Conservation (phyloP, 2,329 filamentous ascomycete genomes). For the Geosmithia putterillii region DNA sequence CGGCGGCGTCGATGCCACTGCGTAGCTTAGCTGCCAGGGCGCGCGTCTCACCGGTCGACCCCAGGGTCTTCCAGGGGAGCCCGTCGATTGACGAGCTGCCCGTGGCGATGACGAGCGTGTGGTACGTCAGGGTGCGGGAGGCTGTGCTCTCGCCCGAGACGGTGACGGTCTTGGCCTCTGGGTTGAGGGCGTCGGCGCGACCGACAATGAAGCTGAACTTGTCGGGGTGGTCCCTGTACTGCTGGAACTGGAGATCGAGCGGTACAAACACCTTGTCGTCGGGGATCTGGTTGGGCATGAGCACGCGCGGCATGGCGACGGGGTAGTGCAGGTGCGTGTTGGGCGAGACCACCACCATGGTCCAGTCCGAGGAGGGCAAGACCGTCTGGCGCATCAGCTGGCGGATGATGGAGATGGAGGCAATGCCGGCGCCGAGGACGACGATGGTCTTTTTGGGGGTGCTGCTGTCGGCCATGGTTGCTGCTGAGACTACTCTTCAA, state of each 20-base stretch:
- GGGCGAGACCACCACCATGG: conserved; percentile 32
- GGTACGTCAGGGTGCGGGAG: conserved; percentile 31
- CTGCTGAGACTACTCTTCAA: no score
- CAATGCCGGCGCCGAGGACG: conserved; percentile 34
- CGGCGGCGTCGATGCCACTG: conserved; percentile 16
- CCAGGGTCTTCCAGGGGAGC: conserved; percentile 37
- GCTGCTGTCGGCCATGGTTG: neutral
- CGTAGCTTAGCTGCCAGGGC: conserved; percentile 20
- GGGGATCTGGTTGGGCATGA: conserved; percentile 30
- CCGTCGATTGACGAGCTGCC: conserved; percentile 28
- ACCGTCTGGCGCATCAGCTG: conserved; percentile 33
- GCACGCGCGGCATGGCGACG: conserved; percentile 31
- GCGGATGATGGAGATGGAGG: conserved; percentile 34
- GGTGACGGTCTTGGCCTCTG: conserved; percentile 25
- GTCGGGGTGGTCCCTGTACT: conserved; percentile 24
- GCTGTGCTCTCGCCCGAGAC: no score
- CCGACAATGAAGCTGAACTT: conserved; percentile 41
- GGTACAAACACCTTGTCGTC: conserved; percentile 24
- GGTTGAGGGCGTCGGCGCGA: conserved; percentile 29
- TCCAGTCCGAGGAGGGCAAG: conserved; percentile 24
- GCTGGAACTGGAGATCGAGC: conserved; percentile 29
- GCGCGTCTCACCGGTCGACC: conserved; percentile 27
- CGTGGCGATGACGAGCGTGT: conserved; percentile 42
- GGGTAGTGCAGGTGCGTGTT: conserved; percentile 37
- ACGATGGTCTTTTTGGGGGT: conserved; percentile 26